These are phyloP conservation scores for Arxiozyma bovina DNA, from an alignment of 1,139 yeast genomes.

Conservation along the genomic window DNA sequence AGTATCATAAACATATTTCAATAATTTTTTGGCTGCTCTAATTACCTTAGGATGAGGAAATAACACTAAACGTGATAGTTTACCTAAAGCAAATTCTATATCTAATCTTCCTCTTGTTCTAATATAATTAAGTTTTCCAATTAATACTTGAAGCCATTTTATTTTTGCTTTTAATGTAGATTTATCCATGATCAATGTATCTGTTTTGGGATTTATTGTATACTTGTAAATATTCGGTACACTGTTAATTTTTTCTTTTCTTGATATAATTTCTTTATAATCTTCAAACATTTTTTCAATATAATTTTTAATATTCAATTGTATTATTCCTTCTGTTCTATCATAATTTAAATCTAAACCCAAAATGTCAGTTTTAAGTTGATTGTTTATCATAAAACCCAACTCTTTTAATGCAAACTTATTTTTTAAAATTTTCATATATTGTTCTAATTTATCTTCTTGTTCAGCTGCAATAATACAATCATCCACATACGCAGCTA, in stretches of 20 bases:
- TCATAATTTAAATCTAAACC: slow-evolving; percentile 7
- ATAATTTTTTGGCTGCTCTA: no score
- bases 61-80: background rate
- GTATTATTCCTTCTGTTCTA: background rate
- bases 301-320: background rate
- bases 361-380: slow-evolving; percentile 3
- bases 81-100: slow-evolving; percentile 5
- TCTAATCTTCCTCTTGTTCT: slow-evolving; percentile 5
- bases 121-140: slow-evolving; percentile 3
- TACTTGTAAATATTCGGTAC: background rate
- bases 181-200: background rate
- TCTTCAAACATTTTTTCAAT: background rate
- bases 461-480: slow-evolving; percentile 4
- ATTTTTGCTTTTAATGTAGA: no score
- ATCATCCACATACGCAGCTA: slow-evolving; percentile 6
- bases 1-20: no score
- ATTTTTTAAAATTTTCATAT: background rate
- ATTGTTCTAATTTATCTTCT: slow-evolving; percentile 1
- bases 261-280: background rate
- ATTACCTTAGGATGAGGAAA: background rate
- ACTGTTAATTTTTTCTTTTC: background rate
- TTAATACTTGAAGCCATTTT: background rate
- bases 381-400: slow-evolving; percentile 1
- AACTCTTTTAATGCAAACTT: slow-evolving; percentile 5
- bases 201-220: background rate